Base-by-base conservation (phyloP, 441 rosid species). In the Euphorbia celastroides region DNA sequence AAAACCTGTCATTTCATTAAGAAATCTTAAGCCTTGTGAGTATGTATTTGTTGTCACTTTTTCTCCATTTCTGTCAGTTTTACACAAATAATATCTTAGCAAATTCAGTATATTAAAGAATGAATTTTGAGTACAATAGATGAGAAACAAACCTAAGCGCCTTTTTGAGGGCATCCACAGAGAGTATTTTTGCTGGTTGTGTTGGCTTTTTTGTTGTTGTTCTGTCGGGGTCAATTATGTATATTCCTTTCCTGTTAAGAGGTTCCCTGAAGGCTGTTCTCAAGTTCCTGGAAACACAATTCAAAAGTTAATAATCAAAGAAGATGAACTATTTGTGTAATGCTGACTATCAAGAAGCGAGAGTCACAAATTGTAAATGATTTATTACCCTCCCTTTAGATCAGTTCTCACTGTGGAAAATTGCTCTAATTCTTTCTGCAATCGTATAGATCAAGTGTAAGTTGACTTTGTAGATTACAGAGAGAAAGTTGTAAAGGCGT, bases 11-110 rank as follows among this genome's bases (percentile, higher is more conserved):
- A 89, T 80, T 80, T 90, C 88, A 64, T 82, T 88, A 58, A 93
- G 96, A 81, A 89, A 89, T 70, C 97, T 85, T 76, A 92, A 75
- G 60, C 99, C 99, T 66, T 94, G 98, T n/a, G 98, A 92, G 78
- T 86, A 83, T 64, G 82, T 56, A 67, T 83, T 89, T 70, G 98
- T 88, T 28, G 96, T 94, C 80, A 92, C 96, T 80, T 88, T 88
- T 75, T 83, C 92, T 27, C 90, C 97, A 23, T 86, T 85, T 66
- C 99, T 94, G 88, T 72, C 70, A 44, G 63, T 77, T 74, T 10
- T 31, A 28, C 48, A 77, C 12, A 5, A 72, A 66, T 36, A 52
- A 25, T 23, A 10, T 48, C 46, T 51, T 69, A 30, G 8, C 17
- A 56, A 48, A 57, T 64, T 59, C 57, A 52, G 61, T 2, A 55